Percentiles rank a stretch among this genome's conserved stretches.
These are phyloP conservation scores for Heritiera fomes DNA, from an alignment of 345 rosid genomes.

Conservation along the genomic window DNA sequence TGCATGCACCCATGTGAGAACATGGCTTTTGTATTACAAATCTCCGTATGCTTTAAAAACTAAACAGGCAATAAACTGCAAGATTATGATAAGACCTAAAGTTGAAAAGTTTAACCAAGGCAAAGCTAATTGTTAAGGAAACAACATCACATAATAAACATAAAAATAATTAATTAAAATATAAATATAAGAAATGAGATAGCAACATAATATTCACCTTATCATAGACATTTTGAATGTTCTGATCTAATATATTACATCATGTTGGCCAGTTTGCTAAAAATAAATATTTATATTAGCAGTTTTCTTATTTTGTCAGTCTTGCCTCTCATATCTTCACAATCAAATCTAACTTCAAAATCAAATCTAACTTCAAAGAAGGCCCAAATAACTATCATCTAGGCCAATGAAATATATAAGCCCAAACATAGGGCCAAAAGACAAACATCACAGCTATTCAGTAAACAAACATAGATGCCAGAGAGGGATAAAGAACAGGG, in stretches of 20 bases:
- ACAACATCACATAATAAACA: neutral
- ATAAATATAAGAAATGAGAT: neutral
- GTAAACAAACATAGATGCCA: neutral
- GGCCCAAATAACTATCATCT: neutral
- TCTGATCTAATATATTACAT: neutral
- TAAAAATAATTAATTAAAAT: neutral
- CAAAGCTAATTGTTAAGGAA: neutral
- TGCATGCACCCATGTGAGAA: neutral
- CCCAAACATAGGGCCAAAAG: neutral
- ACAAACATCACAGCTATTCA: neutral
- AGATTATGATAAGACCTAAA: neutral
- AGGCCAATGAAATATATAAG: neutral
- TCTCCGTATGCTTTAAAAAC: neutral
- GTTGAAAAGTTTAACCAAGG: neutral
- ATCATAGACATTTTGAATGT: neutral
- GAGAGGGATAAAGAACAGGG: neutral
- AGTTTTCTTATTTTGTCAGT: neutral
- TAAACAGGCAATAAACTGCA: neutral
- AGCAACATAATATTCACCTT: neutral
- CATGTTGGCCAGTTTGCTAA: neutral
- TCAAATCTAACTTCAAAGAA: constrained; percentile 8
- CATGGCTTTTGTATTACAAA: neutral
- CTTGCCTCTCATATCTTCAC: neutral
- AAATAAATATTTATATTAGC: neutral
- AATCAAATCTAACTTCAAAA: constrained; percentile 9